Percentiles rank a stretch among this genome's conserved stretches.
Evolutionary conservation across 169 alveolate species (phyloP).

Genomic region (Eimeria tenella): DNA sequence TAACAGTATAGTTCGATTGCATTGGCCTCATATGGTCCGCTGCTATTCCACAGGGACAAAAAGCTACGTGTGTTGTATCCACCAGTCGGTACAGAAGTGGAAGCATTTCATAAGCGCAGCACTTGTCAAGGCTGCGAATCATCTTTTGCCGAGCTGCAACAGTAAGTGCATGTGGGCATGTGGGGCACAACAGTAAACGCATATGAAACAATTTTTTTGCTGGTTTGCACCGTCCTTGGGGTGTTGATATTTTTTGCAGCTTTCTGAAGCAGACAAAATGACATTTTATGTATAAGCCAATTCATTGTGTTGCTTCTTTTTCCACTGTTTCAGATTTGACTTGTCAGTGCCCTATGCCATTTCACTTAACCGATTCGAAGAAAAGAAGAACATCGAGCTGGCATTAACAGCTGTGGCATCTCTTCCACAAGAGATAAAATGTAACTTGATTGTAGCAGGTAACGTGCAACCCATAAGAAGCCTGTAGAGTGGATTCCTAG

Average conservation of each 20-base stretch:
- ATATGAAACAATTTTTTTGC: too few species aligned
- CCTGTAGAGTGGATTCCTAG: too few species aligned
- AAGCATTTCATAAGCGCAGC: conserved; percentile 1
- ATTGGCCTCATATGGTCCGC: too few species aligned
- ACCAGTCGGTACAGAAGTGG: conserved; percentile 36
- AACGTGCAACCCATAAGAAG: not conserved
- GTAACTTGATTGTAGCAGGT: conserved; percentile 76
- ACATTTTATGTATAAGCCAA: not conserved
- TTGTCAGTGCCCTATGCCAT: conserved; percentile 34
- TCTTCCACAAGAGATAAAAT: conserved; percentile 63
- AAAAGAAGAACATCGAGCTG: conserved; percentile 91
- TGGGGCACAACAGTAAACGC: too few species aligned
- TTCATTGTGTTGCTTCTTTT: not conserved
- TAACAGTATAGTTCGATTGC: too few species aligned
- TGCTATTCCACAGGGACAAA: not conserved
- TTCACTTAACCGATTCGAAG: conserved; percentile 91
- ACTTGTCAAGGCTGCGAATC: not conserved
- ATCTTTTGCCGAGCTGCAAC: not conserved
- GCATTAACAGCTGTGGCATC: conserved; percentile 90
- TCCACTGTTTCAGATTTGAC: conserved; percentile 12
- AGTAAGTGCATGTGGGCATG: too few species aligned
- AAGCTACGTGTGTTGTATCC: conserved; percentile 54
- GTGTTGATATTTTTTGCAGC: not conserved
- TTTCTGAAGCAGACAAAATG: not conserved
- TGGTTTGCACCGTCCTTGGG: not conserved